Conservation (phyloP, 257 asterid species). For the Avicennia marina region DNA sequence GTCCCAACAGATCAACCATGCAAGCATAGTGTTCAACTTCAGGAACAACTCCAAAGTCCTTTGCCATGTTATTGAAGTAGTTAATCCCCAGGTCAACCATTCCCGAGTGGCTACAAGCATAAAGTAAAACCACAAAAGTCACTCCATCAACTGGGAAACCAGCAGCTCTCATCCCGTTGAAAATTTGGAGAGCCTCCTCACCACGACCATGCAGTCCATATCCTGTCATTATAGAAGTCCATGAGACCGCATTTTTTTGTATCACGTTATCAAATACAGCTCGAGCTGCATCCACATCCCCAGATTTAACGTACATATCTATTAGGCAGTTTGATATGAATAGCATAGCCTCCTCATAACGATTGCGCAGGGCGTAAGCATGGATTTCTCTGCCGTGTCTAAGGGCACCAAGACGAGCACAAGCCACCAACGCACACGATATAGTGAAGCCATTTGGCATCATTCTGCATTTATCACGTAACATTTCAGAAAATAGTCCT, state of each 20-base stretch:
- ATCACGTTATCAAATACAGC: conserved; percentile 59
- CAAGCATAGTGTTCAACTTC: conserved; percentile 82
- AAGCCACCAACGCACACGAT: conserved; percentile 75
- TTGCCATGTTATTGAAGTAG: conserved; percentile 58
- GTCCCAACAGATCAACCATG: conserved; percentile 84
- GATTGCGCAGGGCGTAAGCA: conserved; percentile 58
- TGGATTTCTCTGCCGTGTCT: conserved; percentile 69
- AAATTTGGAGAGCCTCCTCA: conserved; percentile 62
- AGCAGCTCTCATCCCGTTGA: conserved; percentile 44
- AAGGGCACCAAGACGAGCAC: conserved; percentile 72
- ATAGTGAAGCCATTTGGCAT: conserved; percentile 76
- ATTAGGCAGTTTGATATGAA: conserved; percentile 81
- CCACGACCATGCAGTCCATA: conserved; percentile 90
- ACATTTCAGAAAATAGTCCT: conserved; percentile 55
- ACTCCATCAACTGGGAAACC: conserved; percentile 64
- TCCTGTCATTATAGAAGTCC: conserved; percentile 92
- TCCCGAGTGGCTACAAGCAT: conserved; percentile 96
- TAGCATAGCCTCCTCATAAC: conserved; percentile 49
- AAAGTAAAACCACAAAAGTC: conserved; percentile 73
- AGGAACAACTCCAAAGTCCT: conserved; percentile 54
- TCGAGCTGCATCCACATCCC: conserved; percentile 72
- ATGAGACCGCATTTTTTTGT: conserved; percentile 56
- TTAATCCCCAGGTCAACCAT: conserved; percentile 65
- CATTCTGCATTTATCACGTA: conserved; percentile 33
- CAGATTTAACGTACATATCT: conserved; percentile 91